Evolutionary conservation across 441 rosid species (phyloP), one percentile per base, ranked within the genome.

Genomic region (Pelargonium fulgidum): DNA sequence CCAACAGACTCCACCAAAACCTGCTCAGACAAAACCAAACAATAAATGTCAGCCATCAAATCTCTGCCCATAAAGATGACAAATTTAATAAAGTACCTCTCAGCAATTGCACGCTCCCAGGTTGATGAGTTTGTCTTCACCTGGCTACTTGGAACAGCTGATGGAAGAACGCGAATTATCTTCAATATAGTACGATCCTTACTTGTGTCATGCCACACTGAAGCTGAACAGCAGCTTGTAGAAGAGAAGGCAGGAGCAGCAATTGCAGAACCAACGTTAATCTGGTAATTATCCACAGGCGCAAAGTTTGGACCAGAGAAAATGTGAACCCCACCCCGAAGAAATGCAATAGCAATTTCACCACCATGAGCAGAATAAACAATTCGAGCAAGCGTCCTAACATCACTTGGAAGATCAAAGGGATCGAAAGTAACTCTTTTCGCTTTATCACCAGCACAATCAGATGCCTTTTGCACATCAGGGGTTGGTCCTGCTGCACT

Each of bases 1-100:
- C 98, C 89, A 92, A 82, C 81, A 95, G 99, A 81, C 98, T 90
- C 99, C 99, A 95, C 99, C 99, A 95, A 85, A 95, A 95, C 89
- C 99, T 95, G 81, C 80, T 76, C 68, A 3, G 11, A 69, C 68
- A 73, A 67, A 63, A 69, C 48, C 48, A 41, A 64, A 72, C 65
- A 65, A 54, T 67, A 68, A 41, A 50, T 61, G 66, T 26, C n/a
- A 3, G 65, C 4, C 10, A 69, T 54, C 58, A 66, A 66, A 67
- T 29, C 50, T 36, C 65, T 14, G 61, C 39, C 44, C 7, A 16
- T 16, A 26, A 50, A 17, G 1, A 50, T 24, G 52, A n/a, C 68
- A 41, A 66, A 47, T 44, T 10, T 19, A 14, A 20, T 24, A 54
- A 44, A 66, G 62, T 81, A 92, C 99, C 99, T 92, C 87, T 95